These are phyloP conservation scores for Corynascus novoguineensis DNA, from an alignment of 495 filamentous ascomycete species.

Conservation along the genomic window DNA sequence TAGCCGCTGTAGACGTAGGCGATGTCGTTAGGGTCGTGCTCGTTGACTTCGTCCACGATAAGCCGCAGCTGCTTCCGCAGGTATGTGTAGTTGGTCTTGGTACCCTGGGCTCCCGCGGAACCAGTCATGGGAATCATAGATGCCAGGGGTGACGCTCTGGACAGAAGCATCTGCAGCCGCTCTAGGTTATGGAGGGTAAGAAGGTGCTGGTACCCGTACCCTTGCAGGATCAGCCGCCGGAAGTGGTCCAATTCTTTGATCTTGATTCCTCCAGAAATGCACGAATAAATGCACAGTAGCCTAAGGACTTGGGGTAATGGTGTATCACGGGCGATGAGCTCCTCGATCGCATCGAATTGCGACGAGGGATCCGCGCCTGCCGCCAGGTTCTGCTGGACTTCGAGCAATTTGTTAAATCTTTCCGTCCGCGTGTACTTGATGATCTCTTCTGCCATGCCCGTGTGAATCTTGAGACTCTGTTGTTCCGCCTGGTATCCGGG, in stretches of 20 bases:
- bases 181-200: constrained; percentile 86
- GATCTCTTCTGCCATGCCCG: constrained; percentile 87
- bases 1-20: constrained; percentile 97
- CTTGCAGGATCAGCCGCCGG: constrained; percentile 79
- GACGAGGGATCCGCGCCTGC: constrained; percentile 81
- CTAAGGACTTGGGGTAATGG: constrained; percentile 75
- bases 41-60: constrained; percentile 94
- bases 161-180: constrained; percentile 77
- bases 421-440: constrained; percentile 85
- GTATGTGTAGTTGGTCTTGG: constrained; percentile 85
- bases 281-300: constrained; percentile 84
- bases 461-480: constrained; percentile 85
- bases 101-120: constrained; percentile 48
- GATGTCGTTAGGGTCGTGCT: constrained; percentile 92
- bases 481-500: constrained; percentile 92
- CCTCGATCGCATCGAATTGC: constrained; percentile 85
- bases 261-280: constrained; percentile 81
- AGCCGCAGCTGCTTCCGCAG: constrained; percentile 79
- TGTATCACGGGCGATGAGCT: constrained; percentile 80
- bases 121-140: constrained; percentile 63
- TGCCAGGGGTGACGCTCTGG: constrained; percentile 61
- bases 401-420: constrained; percentile 77
- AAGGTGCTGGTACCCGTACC: constrained; percentile 91
- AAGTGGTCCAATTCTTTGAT: constrained; percentile 82
- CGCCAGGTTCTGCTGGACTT: constrained; percentile 95